Conservation (phyloP, 306 rosid species). For the Glycyrrhiza uralensis region DNA sequence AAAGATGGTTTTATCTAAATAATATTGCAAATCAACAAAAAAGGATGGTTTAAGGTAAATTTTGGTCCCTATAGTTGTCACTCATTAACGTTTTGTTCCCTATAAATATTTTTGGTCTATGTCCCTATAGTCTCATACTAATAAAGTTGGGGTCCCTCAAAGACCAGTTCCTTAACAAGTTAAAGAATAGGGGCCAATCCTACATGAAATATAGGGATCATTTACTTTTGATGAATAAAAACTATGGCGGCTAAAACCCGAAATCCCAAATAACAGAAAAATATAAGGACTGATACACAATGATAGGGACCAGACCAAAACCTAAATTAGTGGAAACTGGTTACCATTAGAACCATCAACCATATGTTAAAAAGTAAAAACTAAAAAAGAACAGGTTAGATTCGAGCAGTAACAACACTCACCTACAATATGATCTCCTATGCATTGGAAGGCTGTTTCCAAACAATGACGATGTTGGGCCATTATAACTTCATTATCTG, state of each 20-base stretch:
- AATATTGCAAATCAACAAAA: neutral
- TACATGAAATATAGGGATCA: neutral
- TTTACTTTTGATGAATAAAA: conserved; percentile 11
- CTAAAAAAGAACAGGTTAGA: conserved; percentile 1
- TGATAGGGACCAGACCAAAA: neutral
- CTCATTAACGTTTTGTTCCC: neutral
- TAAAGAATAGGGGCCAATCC: neutral
- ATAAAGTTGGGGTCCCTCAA: neutral
- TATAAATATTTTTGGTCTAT: neutral
- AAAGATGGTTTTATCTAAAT: too few species aligned
- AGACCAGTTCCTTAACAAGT: neutral
- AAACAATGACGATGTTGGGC: conserved; percentile 90
- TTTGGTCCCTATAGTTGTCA: neutral
- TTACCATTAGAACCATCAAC: neutral
- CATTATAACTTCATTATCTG: conserved; percentile 93
- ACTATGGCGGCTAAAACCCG: too few species aligned
- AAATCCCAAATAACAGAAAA: neutral
- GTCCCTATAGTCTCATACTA: neutral
- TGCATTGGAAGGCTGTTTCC: conserved; percentile 88
- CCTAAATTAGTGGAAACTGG: too few species aligned
- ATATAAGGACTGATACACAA: neutral
- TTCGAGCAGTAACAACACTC: conserved; percentile 21
- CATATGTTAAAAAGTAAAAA: neutral
- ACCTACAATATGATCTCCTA: conserved; percentile 78
- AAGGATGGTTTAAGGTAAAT: neutral